Evolutionary conservation across 768 basidiomycete species (phyloP), one percentile per base, ranked within the genome.

Genomic region (Russula compacta): DNA sequence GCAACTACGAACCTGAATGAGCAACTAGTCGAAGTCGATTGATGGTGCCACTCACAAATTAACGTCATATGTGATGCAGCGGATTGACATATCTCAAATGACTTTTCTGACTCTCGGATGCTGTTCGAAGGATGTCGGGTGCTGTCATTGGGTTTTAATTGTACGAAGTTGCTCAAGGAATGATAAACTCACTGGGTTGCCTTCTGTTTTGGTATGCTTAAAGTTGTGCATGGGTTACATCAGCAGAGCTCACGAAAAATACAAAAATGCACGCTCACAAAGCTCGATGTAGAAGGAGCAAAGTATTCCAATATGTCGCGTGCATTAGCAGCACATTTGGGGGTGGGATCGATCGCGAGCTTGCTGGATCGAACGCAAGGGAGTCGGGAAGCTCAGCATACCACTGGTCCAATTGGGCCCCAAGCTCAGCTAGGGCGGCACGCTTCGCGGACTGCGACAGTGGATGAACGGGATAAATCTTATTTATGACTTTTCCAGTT

Each of bases 241-340:
- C n/a, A 59, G 21, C 42, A 29, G 3, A 17, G 32, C 32, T 51
- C 17, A 3, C 5, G 42, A 17, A 35, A 50, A 33, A 51, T 21
- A 6, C 6, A 8, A 12, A 11, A 32, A 32, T 15, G 46, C 17
- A 15, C 29, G 79, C 89, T 78, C 71, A 90, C 89, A 89, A 92
- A 15, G 86, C 87, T 54, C 89, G 80, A 71, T 91, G 81, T 42
- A 91, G 76, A 40, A 92, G 74, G 12, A 92, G 75, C 5, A 91
- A 84, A 17, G 86, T 78, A 7, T 81, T 83, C 82, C 87, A 88
- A 69, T 92, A 91, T 64, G 87, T 78, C 58, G 88, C 77, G 66
- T 92, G 86, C 44, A 91, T 73, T 49, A 82, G 78, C 35, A 90
- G 70, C 29, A 90, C 77, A 56, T 85, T 82, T 1, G 89, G 85